Evolutionary conservation across 176 grass and related monocot genomes (phyloP).

Genomic region (Carex myosuroides): DNA sequence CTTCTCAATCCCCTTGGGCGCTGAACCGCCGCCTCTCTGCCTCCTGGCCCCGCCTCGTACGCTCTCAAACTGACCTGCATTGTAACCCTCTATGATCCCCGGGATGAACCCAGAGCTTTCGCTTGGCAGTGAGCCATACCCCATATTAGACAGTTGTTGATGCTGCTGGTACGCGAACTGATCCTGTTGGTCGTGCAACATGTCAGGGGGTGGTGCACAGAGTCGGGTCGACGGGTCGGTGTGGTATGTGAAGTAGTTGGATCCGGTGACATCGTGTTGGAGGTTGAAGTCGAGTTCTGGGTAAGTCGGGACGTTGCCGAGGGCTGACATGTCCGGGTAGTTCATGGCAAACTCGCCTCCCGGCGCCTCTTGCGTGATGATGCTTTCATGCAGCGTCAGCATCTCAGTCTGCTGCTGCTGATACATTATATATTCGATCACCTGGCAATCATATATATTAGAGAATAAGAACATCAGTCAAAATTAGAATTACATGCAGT

Average conservation of each 20-base stretch:
- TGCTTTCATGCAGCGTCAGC: constrained; percentile 13
- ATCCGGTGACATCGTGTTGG: constrained; percentile 5
- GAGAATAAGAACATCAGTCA: not conserved
- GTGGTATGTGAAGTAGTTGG: constrained; percentile 21
- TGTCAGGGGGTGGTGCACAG: not conserved
- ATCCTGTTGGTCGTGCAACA: not conserved
- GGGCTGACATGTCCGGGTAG: not conserved
- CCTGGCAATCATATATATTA: not conserved
- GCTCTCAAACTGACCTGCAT: not conserved
- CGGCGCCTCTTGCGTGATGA: constrained; percentile 11
- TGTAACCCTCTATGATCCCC: not conserved
- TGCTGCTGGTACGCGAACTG: not conserved
- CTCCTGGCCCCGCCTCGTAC: not conserved
- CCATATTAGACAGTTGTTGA: not conserved
- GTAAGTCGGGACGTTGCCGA: not conserved
- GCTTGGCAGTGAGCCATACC: not conserved
- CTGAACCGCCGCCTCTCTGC: not conserved
- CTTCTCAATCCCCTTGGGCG: not conserved
- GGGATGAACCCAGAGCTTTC: constrained; percentile 8
- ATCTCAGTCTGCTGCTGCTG: not conserved
- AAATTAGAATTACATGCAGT: not conserved
- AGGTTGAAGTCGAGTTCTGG: constrained; percentile 8
- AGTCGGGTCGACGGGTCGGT: not conserved
- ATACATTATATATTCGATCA: constrained; percentile 3
- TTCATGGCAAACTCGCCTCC: not conserved